These are phyloP conservation scores for Setomelanomma holmii DNA, from an alignment of 2,329 filamentous ascomycete species.

Conservation along the genomic window DNA sequence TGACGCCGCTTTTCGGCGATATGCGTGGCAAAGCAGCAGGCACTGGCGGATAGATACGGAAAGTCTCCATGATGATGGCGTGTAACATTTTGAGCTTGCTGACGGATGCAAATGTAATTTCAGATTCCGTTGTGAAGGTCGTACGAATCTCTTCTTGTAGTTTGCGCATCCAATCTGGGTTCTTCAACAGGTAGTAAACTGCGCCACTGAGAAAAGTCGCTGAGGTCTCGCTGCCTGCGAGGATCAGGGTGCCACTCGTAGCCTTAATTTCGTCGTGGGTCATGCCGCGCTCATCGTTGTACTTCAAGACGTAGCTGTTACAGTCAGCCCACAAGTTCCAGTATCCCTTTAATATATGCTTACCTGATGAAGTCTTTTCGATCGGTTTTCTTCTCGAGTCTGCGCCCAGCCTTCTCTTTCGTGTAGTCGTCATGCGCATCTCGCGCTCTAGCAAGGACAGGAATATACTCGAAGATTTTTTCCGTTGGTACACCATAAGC, in stretches of 20 bases:
- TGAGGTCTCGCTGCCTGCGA: conserved; percentile 50
- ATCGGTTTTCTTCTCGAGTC: conserved; percentile 20
- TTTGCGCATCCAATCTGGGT: conserved; percentile 13
- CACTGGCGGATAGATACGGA: conserved; percentile 26
- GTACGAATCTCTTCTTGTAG: conserved; percentile 18
- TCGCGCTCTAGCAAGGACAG: conserved; percentile 8
- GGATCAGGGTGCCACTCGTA: conserved; percentile 43
- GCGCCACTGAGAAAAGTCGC: conserved; percentile 33
- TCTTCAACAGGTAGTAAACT: conserved; percentile 20
- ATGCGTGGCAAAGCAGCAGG: conserved; percentile 16
- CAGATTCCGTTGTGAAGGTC: conserved; percentile 15
- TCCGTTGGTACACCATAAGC: conserved; percentile 12
- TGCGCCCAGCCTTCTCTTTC: conserved; percentile 14
- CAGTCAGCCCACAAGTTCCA: not conserved
- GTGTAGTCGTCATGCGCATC: conserved; percentile 15
- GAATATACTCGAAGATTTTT: conserved; percentile 10
- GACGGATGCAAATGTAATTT: conserved; percentile 20
- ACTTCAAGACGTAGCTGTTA: conserved; percentile 18
- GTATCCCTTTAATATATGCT: not conserved
- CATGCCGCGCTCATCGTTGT: conserved; percentile 28
- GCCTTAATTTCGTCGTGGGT: conserved; percentile 41
- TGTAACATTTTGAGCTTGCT: conserved; percentile 19
- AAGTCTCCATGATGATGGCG: conserved; percentile 27
- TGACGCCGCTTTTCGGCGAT: conserved; percentile 10
- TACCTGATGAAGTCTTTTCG: conserved; percentile 28